Evolutionary conservation across 2,329 filamentous ascomycete species (phyloP).

Genomic region (Allantophomopsis lycopodina): DNA sequence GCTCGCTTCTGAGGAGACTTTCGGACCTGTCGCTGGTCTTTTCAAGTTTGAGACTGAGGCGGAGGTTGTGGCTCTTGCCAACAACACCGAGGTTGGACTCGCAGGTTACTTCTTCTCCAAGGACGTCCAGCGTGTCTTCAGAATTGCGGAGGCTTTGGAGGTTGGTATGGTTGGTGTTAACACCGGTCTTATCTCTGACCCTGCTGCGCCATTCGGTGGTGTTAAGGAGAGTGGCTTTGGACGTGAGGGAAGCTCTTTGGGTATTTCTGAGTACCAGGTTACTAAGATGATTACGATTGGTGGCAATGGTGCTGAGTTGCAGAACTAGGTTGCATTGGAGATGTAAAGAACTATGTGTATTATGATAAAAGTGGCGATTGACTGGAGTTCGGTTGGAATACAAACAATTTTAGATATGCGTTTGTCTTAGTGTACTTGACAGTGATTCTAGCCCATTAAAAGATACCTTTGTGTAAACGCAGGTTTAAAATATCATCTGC

Average conservation of each 20-base stretch:
- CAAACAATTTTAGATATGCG: no score
- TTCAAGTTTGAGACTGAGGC: constrained; percentile 83
- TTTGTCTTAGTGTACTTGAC: no score
- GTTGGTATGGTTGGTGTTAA: constrained; percentile 84
- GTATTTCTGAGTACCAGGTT: constrained; percentile 36
- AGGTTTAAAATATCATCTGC: no score
- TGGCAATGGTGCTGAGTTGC: constrained; percentile 43
- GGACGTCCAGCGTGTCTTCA: constrained; percentile 42
- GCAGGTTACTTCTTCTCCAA: constrained; percentile 86
- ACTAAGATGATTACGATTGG: constrained; percentile 37
- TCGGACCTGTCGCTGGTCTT: constrained; percentile 82
- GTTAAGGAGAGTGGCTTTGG: constrained; percentile 43
- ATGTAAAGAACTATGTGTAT: no score
- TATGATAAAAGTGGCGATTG: no score
- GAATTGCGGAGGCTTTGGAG: constrained; percentile 58
- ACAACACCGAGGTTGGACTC: constrained; percentile 70
- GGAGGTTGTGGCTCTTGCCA: constrained; percentile 76
- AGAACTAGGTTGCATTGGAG: constrained; percentile 13
- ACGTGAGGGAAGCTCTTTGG: constrained; percentile 38
- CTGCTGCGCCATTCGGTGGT: constrained; percentile 39
- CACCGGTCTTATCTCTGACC: constrained; percentile 48
- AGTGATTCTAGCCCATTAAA: no score
- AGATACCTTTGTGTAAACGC: no score
- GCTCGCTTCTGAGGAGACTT: constrained; percentile 80
- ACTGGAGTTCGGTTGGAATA: no score